A percentile compares a stretch with the other conserved stretches of the same genome.
Conservation (phyloP, 2,329 filamentous ascomycete species). For the Paecilomyces fulvus region DNA sequence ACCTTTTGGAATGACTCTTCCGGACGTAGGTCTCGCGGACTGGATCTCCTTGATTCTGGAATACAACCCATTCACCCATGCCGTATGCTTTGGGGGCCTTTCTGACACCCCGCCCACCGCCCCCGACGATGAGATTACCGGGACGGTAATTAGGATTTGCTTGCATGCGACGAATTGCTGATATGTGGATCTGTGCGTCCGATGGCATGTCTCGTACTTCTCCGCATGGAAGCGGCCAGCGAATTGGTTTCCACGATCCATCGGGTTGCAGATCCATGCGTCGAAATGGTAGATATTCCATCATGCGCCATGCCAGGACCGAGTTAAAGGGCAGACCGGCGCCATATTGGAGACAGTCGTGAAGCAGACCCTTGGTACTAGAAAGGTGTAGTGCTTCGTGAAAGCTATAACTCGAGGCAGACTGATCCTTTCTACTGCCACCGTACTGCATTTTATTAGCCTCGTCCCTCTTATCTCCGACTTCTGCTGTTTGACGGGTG, state of each 20-base stretch:
- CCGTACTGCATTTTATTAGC: slow-evolving; percentile 1
- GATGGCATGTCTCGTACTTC: slow-evolving; percentile 69
- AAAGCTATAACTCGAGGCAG: slow-evolving; percentile 38
- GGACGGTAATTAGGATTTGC: slow-evolving; percentile 58
- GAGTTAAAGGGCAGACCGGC: slow-evolving; percentile 49
- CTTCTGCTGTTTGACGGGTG: not conserved
- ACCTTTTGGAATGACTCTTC: slow-evolving; percentile 26
- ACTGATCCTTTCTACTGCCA: slow-evolving; percentile 14
- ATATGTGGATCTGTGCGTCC: slow-evolving; percentile 62
- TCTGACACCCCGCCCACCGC: slow-evolving; percentile 62
- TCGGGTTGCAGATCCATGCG: slow-evolving; percentile 68
- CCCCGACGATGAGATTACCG: slow-evolving; percentile 71
- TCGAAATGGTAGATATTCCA: slow-evolving; percentile 75
- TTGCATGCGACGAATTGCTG: slow-evolving; percentile 64
- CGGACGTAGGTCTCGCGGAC: slow-evolving; percentile 61
- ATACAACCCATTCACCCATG: slow-evolving; percentile 64
- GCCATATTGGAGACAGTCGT: slow-evolving; percentile 62
- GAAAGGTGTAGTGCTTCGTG: slow-evolving; percentile 52
- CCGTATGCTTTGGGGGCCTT: slow-evolving; percentile 53
- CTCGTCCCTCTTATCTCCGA: slow-evolving; percentile 2
- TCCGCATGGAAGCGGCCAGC: slow-evolving; percentile 69
- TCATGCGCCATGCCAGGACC: slow-evolving; percentile 63
- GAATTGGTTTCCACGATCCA: slow-evolving; percentile 69
- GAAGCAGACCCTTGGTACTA: slow-evolving; percentile 47
- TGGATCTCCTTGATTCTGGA: slow-evolving; percentile 55